These are phyloP conservation scores for Pseudogymnoascus sp. DNA, from an alignment of 2,329 filamentous ascomycete genomes.

Conservation along the genomic window DNA sequence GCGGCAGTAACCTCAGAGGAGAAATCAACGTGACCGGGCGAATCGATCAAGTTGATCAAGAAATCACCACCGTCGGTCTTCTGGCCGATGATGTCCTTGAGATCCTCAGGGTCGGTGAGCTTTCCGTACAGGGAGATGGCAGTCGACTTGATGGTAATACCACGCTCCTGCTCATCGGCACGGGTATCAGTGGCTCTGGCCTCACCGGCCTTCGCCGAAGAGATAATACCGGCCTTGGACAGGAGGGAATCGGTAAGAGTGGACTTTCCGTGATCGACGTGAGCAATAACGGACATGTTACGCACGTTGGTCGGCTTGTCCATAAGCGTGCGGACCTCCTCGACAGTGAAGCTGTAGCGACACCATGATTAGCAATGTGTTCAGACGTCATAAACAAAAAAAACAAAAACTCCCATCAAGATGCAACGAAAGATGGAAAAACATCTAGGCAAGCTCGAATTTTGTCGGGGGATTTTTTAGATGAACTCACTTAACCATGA, in stretches of 20 bases:
- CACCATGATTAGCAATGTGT: slow-evolving; percentile 40
- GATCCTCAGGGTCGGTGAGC: slow-evolving; percentile 71
- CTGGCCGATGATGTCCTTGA: slow-evolving; percentile 88
- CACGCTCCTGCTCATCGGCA: slow-evolving; percentile 96
- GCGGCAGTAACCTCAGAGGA: slow-evolving; percentile 98
- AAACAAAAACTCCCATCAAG: not conserved
- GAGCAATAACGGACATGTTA: slow-evolving; percentile 99
- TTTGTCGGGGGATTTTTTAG: slow-evolving; percentile 1
- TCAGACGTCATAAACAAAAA: slow-evolving; percentile 5
- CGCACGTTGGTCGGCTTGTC: slow-evolving; percentile 69
- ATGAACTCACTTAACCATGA: slow-evolving; percentile 96
- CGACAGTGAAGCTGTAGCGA: slow-evolving; percentile 83
- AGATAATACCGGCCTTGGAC: slow-evolving; percentile 99
- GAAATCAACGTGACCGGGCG: slow-evolving; percentile 99
- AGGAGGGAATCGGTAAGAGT: slow-evolving; percentile 99
- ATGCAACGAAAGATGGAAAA: slow-evolving; percentile 1
- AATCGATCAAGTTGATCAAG: slow-evolving; percentile 99
- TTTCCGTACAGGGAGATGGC: slow-evolving; percentile 96
- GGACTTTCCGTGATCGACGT: slow-evolving; percentile 99
- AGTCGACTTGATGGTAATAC: slow-evolving; percentile 99
- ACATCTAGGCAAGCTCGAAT: not conserved
- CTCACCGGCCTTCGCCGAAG: slow-evolving; percentile 92
- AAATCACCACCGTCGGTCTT: slow-evolving; percentile 90
- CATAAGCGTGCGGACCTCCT: slow-evolving; percentile 76
- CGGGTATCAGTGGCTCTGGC: slow-evolving; percentile 94